Evolutionary conservation across 768 basidiomycete species (phyloP).

Genomic region (Termitomyces sp.): DNA sequence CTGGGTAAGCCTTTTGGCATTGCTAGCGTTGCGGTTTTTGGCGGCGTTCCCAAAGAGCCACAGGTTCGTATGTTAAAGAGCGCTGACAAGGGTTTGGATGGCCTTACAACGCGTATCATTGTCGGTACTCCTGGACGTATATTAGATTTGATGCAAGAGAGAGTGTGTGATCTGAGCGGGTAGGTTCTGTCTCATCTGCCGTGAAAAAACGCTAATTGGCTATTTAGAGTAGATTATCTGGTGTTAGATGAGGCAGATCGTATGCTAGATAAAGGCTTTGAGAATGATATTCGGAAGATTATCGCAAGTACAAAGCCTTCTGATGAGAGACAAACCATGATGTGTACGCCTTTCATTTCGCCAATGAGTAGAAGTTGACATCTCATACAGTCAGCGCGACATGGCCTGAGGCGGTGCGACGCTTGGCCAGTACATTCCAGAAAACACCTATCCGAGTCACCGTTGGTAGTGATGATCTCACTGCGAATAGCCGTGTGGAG

Average conservation of each 20-base stretch:
- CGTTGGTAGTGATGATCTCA: slow-evolving; percentile 92
- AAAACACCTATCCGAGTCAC: slow-evolving; percentile 83
- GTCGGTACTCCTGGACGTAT: slow-evolving; percentile 96
- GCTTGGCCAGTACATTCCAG: slow-evolving; percentile 86
- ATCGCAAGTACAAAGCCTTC: slow-evolving; percentile 69
- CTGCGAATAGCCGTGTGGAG: slow-evolving; percentile 90
- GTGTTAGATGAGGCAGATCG: slow-evolving; percentile 97
- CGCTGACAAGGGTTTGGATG: slow-evolving; percentile 41
- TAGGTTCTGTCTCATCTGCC: slow-evolving; percentile 27
- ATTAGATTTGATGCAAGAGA: slow-evolving; percentile 86
- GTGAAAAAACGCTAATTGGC: slow-evolving; percentile 2
- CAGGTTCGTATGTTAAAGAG: slow-evolving; percentile 70
- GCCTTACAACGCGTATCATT: slow-evolving; percentile 62
- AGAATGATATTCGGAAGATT: slow-evolving; percentile 93
- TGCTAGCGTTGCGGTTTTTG: slow-evolving; percentile 84
- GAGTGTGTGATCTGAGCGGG: slow-evolving; percentile 76
- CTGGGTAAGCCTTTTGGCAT: slow-evolving; percentile 75
- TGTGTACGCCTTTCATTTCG: slow-evolving; percentile 58
- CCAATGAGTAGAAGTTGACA: background rate
- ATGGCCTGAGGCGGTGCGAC: slow-evolving; percentile 93
- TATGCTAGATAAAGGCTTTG: slow-evolving; percentile 98
- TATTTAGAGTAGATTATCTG: slow-evolving; percentile 73
- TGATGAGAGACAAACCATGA: slow-evolving; percentile 81
- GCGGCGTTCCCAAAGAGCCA: slow-evolving; percentile 87
- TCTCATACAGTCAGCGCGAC: slow-evolving; percentile 81